Evolutionary conservation across 768 basidiomycete genomes (phyloP).

Genomic region (Tephrocybe sp.): DNA sequence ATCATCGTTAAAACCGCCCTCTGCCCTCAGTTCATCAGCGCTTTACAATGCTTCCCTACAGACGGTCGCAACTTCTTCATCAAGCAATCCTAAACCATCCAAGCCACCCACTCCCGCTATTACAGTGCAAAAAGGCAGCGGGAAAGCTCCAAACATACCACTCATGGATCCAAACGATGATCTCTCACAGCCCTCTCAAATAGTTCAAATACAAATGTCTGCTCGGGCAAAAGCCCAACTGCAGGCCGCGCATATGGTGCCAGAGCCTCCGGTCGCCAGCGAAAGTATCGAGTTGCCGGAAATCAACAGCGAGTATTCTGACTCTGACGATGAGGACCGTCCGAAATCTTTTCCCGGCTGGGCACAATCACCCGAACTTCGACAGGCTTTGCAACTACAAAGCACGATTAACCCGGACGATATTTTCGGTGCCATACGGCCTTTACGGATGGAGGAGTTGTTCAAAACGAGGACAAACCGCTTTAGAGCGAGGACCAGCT

Average conservation of each 20-base stretch:
- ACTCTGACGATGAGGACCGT: conserved; percentile 89
- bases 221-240: conserved; percentile 68
- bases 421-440: conserved; percentile 87
- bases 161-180: conserved; percentile 45
- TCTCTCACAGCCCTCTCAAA: conserved; percentile 57
- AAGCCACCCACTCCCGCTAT: conserved; percentile 23
- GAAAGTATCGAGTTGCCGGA: conserved; percentile 93
- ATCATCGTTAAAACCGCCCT: conserved; percentile 38
- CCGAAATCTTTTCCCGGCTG: conserved; percentile 77
- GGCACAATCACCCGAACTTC: conserved; percentile 90
- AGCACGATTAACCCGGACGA: conserved; percentile 88
- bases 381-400: conserved; percentile 77
- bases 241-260: conserved; percentile 51
- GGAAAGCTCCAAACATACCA: conserved; percentile 37
- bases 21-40: conserved; percentile 35
- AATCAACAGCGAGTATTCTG: conserved; percentile 95
- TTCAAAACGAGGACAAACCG: conserved; percentile 77
- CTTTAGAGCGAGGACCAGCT: conserved; percentile 89
- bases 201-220: conserved; percentile 69
- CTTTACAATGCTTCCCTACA: conserved; percentile 40
- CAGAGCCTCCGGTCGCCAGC: conserved; percentile 52
- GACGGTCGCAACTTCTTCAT: conserved; percentile 22
- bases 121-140: conserved; percentile 44
- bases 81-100: conserved; percentile 35
- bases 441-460: conserved; percentile 90